These are phyloP conservation scores for Phytophthora chlamydospora DNA, from an alignment of 352 stramenopile genomes.

Conservation along the genomic window DNA sequence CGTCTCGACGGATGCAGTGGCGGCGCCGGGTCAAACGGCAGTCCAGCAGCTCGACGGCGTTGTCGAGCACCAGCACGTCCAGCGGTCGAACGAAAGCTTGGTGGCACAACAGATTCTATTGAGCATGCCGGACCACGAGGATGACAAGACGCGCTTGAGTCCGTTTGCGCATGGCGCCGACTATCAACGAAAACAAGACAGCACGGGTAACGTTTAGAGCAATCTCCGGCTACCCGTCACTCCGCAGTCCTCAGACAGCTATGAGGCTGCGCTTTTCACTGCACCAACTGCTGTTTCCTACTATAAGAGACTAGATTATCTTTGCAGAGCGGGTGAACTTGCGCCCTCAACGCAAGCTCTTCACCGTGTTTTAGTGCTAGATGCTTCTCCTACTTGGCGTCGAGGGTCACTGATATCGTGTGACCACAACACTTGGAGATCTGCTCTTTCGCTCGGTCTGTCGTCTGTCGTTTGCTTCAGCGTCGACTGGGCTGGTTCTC, in stretches of 20 bases:
- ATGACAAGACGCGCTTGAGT: constrained; percentile 41
- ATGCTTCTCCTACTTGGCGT: constrained; percentile 22
- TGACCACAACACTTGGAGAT: constrained; percentile 1
- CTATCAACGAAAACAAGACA: constrained; percentile 12
- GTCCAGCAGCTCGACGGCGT: constrained; percentile 11
- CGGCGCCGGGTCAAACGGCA: constrained; percentile 6
- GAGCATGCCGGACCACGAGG: constrained; percentile 54
- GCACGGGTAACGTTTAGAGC: constrained; percentile 25
- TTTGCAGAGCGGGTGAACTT: constrained; percentile 31
- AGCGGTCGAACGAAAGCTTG: constrained; percentile 30
- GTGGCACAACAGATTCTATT: constrained; percentile 61
- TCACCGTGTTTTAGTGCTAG: constrained; percentile 30
- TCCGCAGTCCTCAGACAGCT: constrained; percentile 15
- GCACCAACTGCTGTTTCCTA: constrained; percentile 18
- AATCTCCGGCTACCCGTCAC: constrained; percentile 4
- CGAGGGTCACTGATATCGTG: constrained; percentile 6
- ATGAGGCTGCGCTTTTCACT: constrained; percentile 16
- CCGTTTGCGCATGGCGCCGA: constrained; percentile 10
- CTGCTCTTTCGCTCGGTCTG: constrained; percentile 7
- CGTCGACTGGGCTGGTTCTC: constrained; percentile 18
- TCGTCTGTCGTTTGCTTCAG: constrained; percentile 20
- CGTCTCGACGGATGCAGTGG: constrained; percentile 14
- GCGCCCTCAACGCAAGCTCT: constrained; percentile 29
- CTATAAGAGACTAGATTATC: constrained; percentile 36
- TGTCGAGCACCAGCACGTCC: constrained; percentile 13